Evolutionary conservation across 2,329 filamentous ascomycete genomes (phyloP).

Genomic region (Aspergillus floridensis): DNA sequence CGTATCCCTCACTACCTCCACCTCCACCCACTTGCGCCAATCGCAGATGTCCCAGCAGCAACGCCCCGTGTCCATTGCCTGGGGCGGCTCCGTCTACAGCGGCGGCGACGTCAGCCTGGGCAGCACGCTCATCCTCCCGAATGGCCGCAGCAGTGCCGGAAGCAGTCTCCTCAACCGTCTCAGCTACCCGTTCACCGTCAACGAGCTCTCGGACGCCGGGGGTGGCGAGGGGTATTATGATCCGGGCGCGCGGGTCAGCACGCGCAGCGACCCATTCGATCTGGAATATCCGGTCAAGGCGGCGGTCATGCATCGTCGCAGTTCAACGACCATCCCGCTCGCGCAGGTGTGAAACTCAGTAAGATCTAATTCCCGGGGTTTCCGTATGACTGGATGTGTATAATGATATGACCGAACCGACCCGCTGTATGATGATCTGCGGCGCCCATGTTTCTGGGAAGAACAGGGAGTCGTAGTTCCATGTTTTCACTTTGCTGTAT

Average conservation of each 20-base stretch:
- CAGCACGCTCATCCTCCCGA: slow-evolving; percentile 31
- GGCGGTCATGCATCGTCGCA: slow-evolving; percentile 19
- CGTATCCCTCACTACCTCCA: not conserved
- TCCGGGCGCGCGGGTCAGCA: slow-evolving; percentile 18
- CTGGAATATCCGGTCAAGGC: slow-evolving; percentile 35
- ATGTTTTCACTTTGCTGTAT: no score
- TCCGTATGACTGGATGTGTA: not conserved
- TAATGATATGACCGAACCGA: not conserved
- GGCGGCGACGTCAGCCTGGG: slow-evolving; percentile 23
- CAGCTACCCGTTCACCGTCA: slow-evolving; percentile 16
- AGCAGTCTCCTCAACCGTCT: slow-evolving; percentile 20
- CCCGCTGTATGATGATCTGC: not conserved
- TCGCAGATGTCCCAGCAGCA: not conserved
- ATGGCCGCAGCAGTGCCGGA: slow-evolving; percentile 19
- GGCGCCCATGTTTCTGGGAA: no score
- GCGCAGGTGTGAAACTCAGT: slow-evolving; percentile 1
- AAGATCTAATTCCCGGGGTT: no score
- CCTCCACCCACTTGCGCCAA: not conserved
- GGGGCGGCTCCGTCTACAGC: slow-evolving; percentile 15
- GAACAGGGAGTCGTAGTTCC: no score
- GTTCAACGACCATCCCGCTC: slow-evolving; percentile 8
- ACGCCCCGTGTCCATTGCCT: not conserved
- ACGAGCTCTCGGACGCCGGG: not conserved
- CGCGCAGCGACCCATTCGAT: slow-evolving; percentile 38
- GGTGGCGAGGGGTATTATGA: not conserved